phyloP scores from a whole-genome alignment of 352 stramenopile genomes.

The Globisporangium cystogenes region DNA sequence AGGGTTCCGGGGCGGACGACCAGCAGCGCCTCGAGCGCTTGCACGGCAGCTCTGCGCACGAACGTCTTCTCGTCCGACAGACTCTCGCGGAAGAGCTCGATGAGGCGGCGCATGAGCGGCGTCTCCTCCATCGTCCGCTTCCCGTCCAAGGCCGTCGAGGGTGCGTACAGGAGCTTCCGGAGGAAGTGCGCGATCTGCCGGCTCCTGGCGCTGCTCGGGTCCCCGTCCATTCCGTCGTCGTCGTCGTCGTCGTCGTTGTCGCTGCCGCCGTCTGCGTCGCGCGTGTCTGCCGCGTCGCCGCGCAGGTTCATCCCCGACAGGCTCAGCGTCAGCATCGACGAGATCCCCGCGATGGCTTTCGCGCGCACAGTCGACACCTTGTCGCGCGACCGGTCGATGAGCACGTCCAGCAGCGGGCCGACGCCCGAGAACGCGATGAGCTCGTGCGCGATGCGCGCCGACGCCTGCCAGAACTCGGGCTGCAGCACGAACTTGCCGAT shows the following conservation, averaged over 20 bases:
- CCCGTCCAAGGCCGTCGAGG: constrained; percentile 20
- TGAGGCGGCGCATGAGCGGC: constrained; percentile 53
- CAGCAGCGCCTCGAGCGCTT: constrained; percentile 71
- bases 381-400: constrained; percentile 70
- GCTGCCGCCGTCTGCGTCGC: constrained; percentile 7
- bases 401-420: constrained; percentile 51
- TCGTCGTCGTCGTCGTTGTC: constrained; percentile 18
- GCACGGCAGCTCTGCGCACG: constrained; percentile 71
- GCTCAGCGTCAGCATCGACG: constrained; percentile 46
- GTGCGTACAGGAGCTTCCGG: constrained; percentile 42
- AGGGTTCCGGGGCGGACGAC: constrained; percentile 41
- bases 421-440: constrained; percentile 47
- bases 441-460: constrained; percentile 16
- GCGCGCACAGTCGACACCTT: constrained; percentile 76
- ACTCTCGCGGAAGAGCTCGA: constrained; percentile 70
- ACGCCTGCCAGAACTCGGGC: constrained; percentile 45
- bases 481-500: constrained; percentile 63
- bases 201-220: constrained; percentile 6
- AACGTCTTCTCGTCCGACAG: constrained; percentile 81
- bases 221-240: constrained; percentile 6
- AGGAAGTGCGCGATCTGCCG: constrained; percentile 43
- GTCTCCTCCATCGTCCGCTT: constrained; percentile 41
- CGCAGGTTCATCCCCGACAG: constrained; percentile 25
- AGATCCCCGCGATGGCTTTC: constrained; percentile 77
- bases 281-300: constrained; percentile 1